Base-by-base conservation (phyloP, 1,284 basidiomycete species). In the Cutaneotrichosporon arboriforme region DNA sequence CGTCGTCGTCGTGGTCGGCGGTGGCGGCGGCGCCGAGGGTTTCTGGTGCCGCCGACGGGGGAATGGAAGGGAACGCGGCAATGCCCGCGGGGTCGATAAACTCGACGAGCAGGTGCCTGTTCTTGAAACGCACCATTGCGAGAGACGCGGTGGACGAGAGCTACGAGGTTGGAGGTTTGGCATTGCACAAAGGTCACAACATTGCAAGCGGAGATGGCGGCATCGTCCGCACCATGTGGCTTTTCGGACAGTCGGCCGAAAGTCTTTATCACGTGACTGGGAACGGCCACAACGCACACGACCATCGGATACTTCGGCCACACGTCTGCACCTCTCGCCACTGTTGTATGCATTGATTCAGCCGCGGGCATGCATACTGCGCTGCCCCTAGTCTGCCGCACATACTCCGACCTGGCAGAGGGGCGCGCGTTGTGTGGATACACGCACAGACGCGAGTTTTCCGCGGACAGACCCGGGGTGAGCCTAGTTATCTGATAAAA, bases 71-170 rank as follows among this genome's bases (percentile, higher is more conserved):
- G 50, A 58, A 55, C 4, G 62, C 38, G 7, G 47, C 13, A 20
- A 67, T 54, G 5, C 53, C 36, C 0, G 52, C 39, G 2, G 71
- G 67, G 21, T 62, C 55, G 44, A 74, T 61, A 40, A 74, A 73
- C 54, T 75, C 73, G 47, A 73, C 68, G n/a, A 72, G 68, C n/a
- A 75, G 56, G 46, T 69, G 67, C 15, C 68, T 64, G 46, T 74
- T 71, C 64, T 74, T 74, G 70, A 71, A 74, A 41, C 72, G 53
- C 51, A 74, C 72, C 72, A 74, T 73, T 14, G 42, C 3, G 4
- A 10, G 8, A 17, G 21, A 17, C 22, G 15, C 21, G 20, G 21
- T 12, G n/a, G 31, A 33, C 15, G 31, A 21, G 12, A 31, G 17
- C 7, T 7, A 35, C 17, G 4, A 1, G 2, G 22, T 4, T 18